Conservation (phyloP, 257 asterid species). For the Primulina huaijiensis region DNA sequence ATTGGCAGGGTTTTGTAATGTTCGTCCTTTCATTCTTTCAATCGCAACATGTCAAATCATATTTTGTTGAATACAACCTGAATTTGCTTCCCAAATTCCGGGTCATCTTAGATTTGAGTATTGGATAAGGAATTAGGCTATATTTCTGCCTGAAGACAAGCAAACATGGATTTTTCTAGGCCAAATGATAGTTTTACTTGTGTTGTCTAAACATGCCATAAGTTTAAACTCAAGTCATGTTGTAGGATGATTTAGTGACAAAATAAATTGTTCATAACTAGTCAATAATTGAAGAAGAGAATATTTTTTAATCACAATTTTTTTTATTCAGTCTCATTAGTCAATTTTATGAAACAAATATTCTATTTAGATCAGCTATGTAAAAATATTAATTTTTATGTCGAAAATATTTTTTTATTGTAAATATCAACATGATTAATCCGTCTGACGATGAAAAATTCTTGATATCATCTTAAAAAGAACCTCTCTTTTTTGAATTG, state of each 20-base stretch:
- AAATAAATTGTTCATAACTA: slow-evolving; percentile 1
- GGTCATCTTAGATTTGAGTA: not conserved
- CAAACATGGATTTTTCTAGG: not conserved
- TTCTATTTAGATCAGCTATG: too few species aligned
- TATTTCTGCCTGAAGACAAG: not conserved
- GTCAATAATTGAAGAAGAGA: slow-evolving; percentile 20
- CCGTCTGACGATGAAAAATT: too few species aligned
- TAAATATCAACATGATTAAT: too few species aligned
- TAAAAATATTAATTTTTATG: too few species aligned
- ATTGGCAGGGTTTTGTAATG: not conserved
- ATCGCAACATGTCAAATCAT: not conserved
- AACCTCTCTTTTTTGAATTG: not conserved
- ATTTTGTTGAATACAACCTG: not conserved
- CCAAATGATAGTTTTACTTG: not conserved
- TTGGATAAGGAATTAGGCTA: not conserved
- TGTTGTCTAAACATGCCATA: not conserved
- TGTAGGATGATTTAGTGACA: not conserved
- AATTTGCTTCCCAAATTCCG: not conserved
- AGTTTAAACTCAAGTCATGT: not conserved
- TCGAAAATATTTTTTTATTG: too few species aligned
- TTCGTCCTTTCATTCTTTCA: not conserved
- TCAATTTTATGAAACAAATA: too few species aligned
- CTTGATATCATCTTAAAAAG: too few species aligned
- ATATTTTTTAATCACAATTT: not conserved
- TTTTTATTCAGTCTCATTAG: too few species aligned